Base-by-base conservation (phyloP, 306 rosid genomes). In the Cicer arietinum region DNA sequence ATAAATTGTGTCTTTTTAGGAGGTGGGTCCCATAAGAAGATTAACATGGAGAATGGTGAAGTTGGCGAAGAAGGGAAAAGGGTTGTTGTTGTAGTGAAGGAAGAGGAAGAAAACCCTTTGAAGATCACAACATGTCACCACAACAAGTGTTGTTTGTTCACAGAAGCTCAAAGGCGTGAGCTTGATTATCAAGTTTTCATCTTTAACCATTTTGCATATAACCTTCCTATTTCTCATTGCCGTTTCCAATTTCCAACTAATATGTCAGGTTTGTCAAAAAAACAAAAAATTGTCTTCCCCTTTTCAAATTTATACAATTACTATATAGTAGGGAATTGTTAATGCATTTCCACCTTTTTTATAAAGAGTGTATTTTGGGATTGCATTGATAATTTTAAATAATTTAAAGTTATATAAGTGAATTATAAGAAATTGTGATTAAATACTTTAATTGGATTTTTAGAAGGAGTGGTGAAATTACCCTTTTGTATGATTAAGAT, bases 141-240 rank as follows among this genome's bases (percentile, higher is more conserved):
- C 37, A 30, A 30, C 59, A 78, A 82, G 42, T 66, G 60, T 14
- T 69, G 61, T 10, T 8, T 61, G 48, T 84, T 90, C 40, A 85
- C 96, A 10, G 73, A 74, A 56, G 76, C 76, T 50, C 96, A 91
- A 82, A 80, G 77, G 88, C 74, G 79, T 52, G 97, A 94, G 84
- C 85, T 94, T 73, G 70, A 80, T 8, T 85, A 76, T 30, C 97
- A 94, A 84, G 68, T 84, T 74, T 66, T 81, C 68, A 88, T 91
- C 77, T 86, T 83, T 79, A 87, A 81, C 74, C 85, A 87, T 43
- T 68, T 93, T 56, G 85, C 58, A 0, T 72, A 70, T 70, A 87
- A 87, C 7, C 54, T 84, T 20, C 84, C 87, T 71, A 85, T 87
- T 69, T 97, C 97, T 70, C 53, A 73, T 5, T 82, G 84, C 52